These are phyloP conservation scores for Arabis alpina DNA, from an alignment of 345 rosid species.

Conservation along the genomic window DNA sequence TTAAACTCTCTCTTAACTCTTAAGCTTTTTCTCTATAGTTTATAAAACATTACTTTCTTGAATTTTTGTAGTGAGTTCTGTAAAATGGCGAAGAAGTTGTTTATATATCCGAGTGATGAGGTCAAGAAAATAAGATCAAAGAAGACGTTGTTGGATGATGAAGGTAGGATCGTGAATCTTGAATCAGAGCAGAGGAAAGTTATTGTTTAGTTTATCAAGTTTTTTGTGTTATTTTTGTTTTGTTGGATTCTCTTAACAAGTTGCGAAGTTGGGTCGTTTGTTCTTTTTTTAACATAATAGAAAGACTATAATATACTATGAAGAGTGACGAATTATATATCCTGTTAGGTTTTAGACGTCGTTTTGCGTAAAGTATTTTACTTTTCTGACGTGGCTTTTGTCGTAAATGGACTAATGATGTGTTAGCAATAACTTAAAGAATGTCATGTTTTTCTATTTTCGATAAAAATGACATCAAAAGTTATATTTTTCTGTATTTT, in stretches of 20 bases:
- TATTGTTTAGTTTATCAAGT: slow-evolving; percentile 16
- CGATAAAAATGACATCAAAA: not conserved
- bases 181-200: slow-evolving; percentile 47
- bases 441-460: slow-evolving; percentile 4
- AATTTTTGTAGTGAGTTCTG: slow-evolving; percentile 68
- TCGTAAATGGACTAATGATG: slow-evolving; percentile 17
- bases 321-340: slow-evolving; percentile 1
- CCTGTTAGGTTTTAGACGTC: slow-evolving; percentile 1
- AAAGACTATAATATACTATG: too few species aligned
- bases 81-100: slow-evolving; percentile 71
- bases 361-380: not conserved
- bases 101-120: slow-evolving; percentile 60
- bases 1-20: not conserved
- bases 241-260: slow-evolving; percentile 3
- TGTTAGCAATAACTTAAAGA: not conserved
- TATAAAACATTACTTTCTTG: not conserved
- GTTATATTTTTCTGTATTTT: too few species aligned
- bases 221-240: not conserved
- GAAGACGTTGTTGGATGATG: slow-evolving; percentile 49
- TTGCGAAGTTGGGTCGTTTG: slow-evolving; percentile 23
- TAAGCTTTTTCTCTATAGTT: not conserved
- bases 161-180: slow-evolving; percentile 46
- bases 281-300: not conserved
- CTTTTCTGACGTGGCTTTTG: slow-evolving; percentile 19
- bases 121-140: slow-evolving; percentile 57